Evolutionary conservation across 805 yeast genomes (phyloP).

Genomic region (Blastobotrys chiropterorum): DNA sequence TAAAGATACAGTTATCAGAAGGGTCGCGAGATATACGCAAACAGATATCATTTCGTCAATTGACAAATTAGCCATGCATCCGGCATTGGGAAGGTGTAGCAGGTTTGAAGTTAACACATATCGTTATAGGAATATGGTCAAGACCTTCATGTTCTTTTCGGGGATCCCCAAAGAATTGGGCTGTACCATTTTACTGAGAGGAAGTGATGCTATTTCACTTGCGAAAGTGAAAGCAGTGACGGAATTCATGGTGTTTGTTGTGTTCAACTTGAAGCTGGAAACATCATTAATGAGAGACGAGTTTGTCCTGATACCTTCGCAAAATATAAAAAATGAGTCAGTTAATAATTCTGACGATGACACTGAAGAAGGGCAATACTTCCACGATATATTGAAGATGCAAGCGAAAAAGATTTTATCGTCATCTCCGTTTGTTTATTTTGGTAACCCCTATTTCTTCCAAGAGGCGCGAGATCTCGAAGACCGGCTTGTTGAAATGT

Average conservation of each 20-base stretch:
- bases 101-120: slow-evolving; percentile 65
- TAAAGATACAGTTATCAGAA: slow-evolving; percentile 73
- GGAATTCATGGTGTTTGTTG: slow-evolving; percentile 72
- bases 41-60: slow-evolving; percentile 83
- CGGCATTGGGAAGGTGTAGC: slow-evolving; percentile 71
- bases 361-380: slow-evolving; percentile 16
- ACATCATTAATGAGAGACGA: slow-evolving; percentile 67
- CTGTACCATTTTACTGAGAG: slow-evolving; percentile 81
- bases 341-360: slow-evolving; percentile 5
- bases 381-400: slow-evolving; percentile 16
- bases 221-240: slow-evolving; percentile 68
- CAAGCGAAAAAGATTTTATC: slow-evolving; percentile 51
- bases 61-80: slow-evolving; percentile 69
- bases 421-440: slow-evolving; percentile 77
- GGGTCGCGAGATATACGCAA: slow-evolving; percentile 70
- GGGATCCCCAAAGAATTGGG: slow-evolving; percentile 75
- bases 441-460: slow-evolving; percentile 62
- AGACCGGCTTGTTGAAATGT: slow-evolving; percentile 26
- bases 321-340: not conserved
- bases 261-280: slow-evolving; percentile 76
- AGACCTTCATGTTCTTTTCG: slow-evolving; percentile 70
- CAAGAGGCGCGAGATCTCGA: slow-evolving; percentile 51
- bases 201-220: slow-evolving; percentile 57
- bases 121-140: slow-evolving; percentile 43
- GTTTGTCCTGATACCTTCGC: slow-evolving; percentile 40